Percentiles rank a stretch among this genome's conserved stretches.
phyloP scores from a whole-genome alignment of 1,139 yeast genomes.

The Meyerozyma guilliermondii region DNA sequence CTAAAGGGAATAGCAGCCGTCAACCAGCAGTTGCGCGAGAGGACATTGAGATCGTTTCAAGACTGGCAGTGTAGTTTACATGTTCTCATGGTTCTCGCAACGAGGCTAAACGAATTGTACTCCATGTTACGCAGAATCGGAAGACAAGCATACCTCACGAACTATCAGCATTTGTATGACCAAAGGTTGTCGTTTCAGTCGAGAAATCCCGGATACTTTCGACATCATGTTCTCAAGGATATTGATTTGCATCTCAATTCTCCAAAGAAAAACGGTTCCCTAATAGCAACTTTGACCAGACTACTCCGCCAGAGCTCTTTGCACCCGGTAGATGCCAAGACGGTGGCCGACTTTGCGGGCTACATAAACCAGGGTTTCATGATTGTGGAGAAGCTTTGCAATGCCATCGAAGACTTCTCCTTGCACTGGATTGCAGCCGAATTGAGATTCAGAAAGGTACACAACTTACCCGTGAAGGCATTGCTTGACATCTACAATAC shows the following conservation, averaged over 20 bases:
- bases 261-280: slow-evolving; percentile 47
- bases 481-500: slow-evolving; percentile 17
- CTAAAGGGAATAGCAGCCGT: slow-evolving; percentile 19
- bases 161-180: slow-evolving; percentile 35
- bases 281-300: slow-evolving; percentile 47
- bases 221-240: slow-evolving; percentile 22
- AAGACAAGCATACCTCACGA: slow-evolving; percentile 39
- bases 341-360: slow-evolving; percentile 34
- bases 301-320: slow-evolving; percentile 42
- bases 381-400: slow-evolving; percentile 17
- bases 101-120: slow-evolving; percentile 45
- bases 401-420: slow-evolving; percentile 30
- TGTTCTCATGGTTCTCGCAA: slow-evolving; percentile 39
- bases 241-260: slow-evolving; percentile 42
- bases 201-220: slow-evolving; percentile 24
- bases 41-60: slow-evolving; percentile 11
- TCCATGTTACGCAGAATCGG: slow-evolving; percentile 40
- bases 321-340: slow-evolving; percentile 31
- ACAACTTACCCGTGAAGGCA: slow-evolving; percentile 25
- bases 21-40: slow-evolving; percentile 5
- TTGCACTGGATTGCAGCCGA: slow-evolving; percentile 33
- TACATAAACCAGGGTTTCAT: slow-evolving; percentile 25
- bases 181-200: slow-evolving; percentile 29
- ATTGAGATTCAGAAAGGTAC: slow-evolving; percentile 29
- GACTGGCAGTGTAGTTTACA: slow-evolving; percentile 41